phyloP scores from a whole-genome alignment of 2,329 filamentous ascomycete species.

The Aspergillus latus region DNA sequence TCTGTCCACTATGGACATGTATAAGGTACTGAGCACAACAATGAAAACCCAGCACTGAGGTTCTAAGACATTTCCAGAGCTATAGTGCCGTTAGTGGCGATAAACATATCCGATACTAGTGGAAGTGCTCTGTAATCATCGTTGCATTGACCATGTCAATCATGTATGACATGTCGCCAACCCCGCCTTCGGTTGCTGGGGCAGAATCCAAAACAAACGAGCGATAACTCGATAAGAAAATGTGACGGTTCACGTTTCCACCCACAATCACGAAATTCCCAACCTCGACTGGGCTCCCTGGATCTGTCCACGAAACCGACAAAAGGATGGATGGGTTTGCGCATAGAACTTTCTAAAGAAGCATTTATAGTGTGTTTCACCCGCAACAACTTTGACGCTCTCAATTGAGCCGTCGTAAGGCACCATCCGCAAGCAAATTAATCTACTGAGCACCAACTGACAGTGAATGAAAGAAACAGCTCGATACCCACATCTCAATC shows the following conservation, averaged over 20 bases:
- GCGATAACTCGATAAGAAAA: slow-evolving; percentile 11
- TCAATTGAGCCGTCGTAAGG: background rate
- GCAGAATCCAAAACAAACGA: slow-evolving; percentile 16
- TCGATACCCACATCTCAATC: too few relatives aligned
- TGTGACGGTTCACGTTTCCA: slow-evolving; percentile 1
- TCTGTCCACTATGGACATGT: too few relatives aligned
- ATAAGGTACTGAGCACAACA: too few relatives aligned
- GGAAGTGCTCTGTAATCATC: background rate
- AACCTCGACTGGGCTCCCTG: background rate
- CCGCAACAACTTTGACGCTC: background rate
- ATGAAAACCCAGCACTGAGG: too few relatives aligned
- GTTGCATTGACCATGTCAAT: slow-evolving; percentile 1
- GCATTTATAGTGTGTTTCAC: background rate
- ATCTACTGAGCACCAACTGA: background rate
- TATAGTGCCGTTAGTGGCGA: too few relatives aligned
- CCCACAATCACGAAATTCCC: background rate
- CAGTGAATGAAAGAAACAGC: background rate
- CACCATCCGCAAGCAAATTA: background rate
- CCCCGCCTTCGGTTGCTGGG: slow-evolving; percentile 13
- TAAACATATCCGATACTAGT: background rate
- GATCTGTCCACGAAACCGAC: background rate
- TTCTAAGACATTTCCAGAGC: too few relatives aligned
- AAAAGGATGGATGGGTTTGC: background rate
- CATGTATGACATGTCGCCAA: background rate
- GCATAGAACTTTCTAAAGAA: background rate